A percentile compares a stretch with the other conserved stretches of the same genome.
These are phyloP conservation scores for Diaporthe velutina DNA, from an alignment of 2,329 filamentous ascomycete genomes.

Conservation along the genomic window DNA sequence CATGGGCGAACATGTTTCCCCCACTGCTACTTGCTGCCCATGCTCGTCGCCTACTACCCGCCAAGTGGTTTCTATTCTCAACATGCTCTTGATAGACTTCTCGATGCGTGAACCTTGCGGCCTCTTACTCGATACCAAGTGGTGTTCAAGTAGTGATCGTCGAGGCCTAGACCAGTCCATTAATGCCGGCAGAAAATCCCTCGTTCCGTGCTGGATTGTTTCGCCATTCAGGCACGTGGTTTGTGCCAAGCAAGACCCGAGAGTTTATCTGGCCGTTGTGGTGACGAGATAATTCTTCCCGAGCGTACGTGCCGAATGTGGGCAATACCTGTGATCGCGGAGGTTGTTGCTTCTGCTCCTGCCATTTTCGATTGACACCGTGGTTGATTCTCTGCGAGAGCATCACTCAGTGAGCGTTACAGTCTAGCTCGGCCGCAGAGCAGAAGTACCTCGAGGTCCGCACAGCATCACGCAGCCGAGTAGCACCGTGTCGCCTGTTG, in stretches of 20 bases:
- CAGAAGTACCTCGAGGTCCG: background rate
- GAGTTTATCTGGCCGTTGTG: constrained; percentile 8
- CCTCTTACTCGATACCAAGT: background rate
- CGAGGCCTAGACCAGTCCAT: constrained; percentile 11
- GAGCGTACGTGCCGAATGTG: background rate
- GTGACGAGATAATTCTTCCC: background rate
- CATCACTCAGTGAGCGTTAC: background rate
- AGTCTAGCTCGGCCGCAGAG: background rate
- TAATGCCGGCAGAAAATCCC: background rate
- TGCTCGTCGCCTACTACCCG: background rate
- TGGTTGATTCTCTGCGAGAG: background rate
- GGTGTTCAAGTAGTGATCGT: constrained; percentile 3
- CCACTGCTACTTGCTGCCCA: background rate
- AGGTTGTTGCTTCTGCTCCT: background rate
- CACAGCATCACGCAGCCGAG: background rate
- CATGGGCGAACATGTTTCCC: background rate
- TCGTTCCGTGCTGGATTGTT: background rate
- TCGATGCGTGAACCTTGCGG: constrained; percentile 6
- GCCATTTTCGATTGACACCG: background rate
- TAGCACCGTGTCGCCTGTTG: background rate
- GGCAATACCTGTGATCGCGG: background rate
- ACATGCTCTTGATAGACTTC: background rate
- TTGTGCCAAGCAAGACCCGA: constrained; percentile 2
- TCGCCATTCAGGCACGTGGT: constrained; percentile 7
- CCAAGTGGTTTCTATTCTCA: background rate